phyloP scores from a whole-genome alignment of 1,284 basidiomycete species.

The Takashimella koratensis region DNA sequence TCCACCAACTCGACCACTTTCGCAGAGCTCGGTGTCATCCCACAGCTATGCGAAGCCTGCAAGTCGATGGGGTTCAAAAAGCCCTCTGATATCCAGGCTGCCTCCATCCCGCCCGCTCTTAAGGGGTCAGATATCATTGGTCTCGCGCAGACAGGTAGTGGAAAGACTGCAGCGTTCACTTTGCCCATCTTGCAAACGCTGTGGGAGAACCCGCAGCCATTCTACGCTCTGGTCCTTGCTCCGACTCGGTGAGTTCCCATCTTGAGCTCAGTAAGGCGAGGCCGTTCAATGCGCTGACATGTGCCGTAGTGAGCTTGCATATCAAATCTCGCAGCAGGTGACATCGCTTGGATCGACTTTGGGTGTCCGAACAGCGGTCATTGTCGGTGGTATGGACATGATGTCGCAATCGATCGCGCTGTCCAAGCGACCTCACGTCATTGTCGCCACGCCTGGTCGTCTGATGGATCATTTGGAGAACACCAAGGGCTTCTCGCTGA shows the following conservation, averaged over 20 bases:
- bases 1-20: slow-evolving; percentile 48
- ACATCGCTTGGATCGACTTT: slow-evolving; percentile 89
- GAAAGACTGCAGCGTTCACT: slow-evolving; percentile 97
- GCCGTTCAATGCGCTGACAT: background rate
- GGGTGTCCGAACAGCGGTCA: slow-evolving; percentile 84
- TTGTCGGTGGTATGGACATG: slow-evolving; percentile 95
- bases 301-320: slow-evolving; percentile 76
- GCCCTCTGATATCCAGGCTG: slow-evolving; percentile 88
- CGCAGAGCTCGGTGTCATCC: slow-evolving; percentile 72
- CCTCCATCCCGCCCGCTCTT: slow-evolving; percentile 85
- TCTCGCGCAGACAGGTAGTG: slow-evolving; percentile 93
- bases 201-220: slow-evolving; percentile 91
- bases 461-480: slow-evolving; percentile 95
- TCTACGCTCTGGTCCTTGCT: slow-evolving; percentile 91
- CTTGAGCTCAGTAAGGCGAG: background rate
- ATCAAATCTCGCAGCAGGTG: slow-evolving; percentile 96
- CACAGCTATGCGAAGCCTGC: slow-evolving; percentile 83
- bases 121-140: slow-evolving; percentile 94
- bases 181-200: slow-evolving; percentile 93
- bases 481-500: slow-evolving; percentile 93
- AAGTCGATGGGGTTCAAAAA: slow-evolving; percentile 75
- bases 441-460: slow-evolving; percentile 97
- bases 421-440: slow-evolving; percentile 86
- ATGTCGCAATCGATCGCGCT: slow-evolving; percentile 90
- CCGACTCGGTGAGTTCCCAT: slow-evolving; percentile 63